phyloP scores from a whole-genome alignment of 192 early-diverging fungal species.

The Coemansia sp. region DNA sequence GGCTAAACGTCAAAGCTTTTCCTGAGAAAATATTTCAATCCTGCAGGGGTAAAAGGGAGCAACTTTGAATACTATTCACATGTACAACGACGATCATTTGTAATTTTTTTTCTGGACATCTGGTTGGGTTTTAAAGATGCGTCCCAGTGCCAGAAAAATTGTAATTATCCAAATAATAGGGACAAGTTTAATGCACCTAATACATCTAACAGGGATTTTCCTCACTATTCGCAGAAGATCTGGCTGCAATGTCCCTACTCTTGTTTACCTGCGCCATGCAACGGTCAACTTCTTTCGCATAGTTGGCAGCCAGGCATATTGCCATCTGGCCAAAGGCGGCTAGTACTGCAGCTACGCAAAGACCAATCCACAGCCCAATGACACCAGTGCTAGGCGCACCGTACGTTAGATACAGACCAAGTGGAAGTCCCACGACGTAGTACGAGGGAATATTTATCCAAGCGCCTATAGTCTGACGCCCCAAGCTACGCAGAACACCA shows the following conservation, averaged over 20 bases:
- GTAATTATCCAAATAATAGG: neutral
- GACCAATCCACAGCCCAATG: constrained; percentile 55
- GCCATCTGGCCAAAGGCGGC: constrained; percentile 36
- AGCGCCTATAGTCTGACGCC: constrained; percentile 59
- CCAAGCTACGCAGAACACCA: constrained; percentile 60
- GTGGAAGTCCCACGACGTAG: constrained; percentile 60
- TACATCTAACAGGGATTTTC: constrained; percentile 9
- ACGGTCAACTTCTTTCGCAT: constrained; percentile 28
- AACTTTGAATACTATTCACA: neutral
- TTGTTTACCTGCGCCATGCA: constrained; percentile 37
- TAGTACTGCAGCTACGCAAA: constrained; percentile 33
- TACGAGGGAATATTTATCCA: constrained; percentile 59
- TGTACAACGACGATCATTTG: neutral
- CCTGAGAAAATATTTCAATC: neutral
- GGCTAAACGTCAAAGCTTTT: neutral
- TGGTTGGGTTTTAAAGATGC: neutral
- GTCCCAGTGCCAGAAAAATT: too few relatives aligned
- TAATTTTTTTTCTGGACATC: neutral
- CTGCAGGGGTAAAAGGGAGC: neutral
- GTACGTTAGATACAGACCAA: constrained; percentile 60
- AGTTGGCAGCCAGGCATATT: constrained; percentile 31
- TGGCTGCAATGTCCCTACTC: neutral
- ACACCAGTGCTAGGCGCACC: constrained; percentile 44
- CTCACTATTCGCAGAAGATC: neutral
- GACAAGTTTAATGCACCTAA: neutral